These are phyloP conservation scores for Prunus fruticosa DNA, from an alignment of 306 rosid species.

Conservation along the genomic window DNA sequence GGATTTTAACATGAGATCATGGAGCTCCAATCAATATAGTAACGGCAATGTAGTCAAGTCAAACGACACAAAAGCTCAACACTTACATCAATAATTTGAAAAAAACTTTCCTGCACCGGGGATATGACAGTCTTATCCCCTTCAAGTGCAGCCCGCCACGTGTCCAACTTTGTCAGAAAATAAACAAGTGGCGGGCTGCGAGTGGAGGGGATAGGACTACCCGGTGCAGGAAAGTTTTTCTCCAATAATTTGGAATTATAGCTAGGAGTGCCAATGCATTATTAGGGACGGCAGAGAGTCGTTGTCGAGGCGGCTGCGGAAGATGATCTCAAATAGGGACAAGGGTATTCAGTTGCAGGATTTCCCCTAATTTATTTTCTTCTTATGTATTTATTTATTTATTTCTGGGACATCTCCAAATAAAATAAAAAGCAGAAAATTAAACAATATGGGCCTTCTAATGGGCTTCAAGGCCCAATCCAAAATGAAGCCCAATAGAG, in stretches of 20 bases:
- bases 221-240: too few relatives aligned
- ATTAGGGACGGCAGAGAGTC: not conserved
- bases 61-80: not conserved
- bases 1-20: too few relatives aligned
- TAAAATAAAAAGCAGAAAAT: too few relatives aligned
- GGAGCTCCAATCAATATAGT: too few relatives aligned
- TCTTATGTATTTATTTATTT: not conserved
- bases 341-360: not conserved
- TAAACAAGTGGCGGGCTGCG: too few relatives aligned
- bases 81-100: too few relatives aligned
- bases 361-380: not conserved
- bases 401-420: not conserved
- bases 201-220: too few relatives aligned
- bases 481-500: not conserved
- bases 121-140: too few relatives aligned
- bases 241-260: not conserved
- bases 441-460: not conserved
- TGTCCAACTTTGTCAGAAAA: too few relatives aligned
- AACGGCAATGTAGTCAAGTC: not conserved
- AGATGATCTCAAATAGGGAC: not conserved
- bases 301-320: not conserved
- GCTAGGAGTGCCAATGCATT: not conserved
- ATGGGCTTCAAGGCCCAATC: constrained; percentile 1
- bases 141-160: too few relatives aligned
- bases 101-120: too few relatives aligned